Evolutionary conservation across 202 grass and related monocot species (phyloP).

Genomic region (Dendrocalamus latiflorus): DNA sequence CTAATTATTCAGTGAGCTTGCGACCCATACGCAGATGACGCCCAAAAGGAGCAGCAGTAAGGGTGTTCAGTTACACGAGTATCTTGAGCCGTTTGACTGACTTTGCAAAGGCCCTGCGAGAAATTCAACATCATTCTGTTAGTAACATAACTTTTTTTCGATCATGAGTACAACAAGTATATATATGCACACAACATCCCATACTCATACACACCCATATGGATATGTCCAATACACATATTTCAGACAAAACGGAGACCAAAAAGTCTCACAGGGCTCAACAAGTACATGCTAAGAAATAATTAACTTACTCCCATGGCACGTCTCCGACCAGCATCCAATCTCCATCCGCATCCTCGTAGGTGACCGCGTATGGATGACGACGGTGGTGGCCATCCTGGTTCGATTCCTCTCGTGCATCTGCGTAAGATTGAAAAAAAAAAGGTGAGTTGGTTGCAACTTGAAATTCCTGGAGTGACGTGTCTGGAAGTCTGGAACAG

Average conservation of each 20-base stretch:
- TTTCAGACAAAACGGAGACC: too few species aligned
- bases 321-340: constrained; percentile 70
- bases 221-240: too few species aligned
- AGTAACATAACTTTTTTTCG: too few species aligned
- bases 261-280: too few species aligned
- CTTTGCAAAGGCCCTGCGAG: constrained; percentile 46
- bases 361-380: not conserved
- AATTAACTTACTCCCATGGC: constrained; percentile 63
- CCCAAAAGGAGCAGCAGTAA: not conserved
- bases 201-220: too few species aligned
- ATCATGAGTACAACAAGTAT: too few species aligned
- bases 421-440: not conserved
- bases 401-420: not conserved
- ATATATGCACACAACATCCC: too few species aligned
- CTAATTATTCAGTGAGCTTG: not conserved
- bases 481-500: too few species aligned
- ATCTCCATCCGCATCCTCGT: constrained; percentile 68
- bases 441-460: too few species aligned
- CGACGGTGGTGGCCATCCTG: not conserved
- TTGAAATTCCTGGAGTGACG: too few species aligned
- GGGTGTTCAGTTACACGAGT: constrained; percentile 1
- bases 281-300: too few species aligned
- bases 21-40: not conserved
- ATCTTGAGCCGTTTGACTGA: constrained; percentile 79
- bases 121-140: not conserved